Evolutionary conservation across 495 filamentous ascomycete genomes (phyloP).

Genomic region (Diplogelasinospora grovesii): DNA sequence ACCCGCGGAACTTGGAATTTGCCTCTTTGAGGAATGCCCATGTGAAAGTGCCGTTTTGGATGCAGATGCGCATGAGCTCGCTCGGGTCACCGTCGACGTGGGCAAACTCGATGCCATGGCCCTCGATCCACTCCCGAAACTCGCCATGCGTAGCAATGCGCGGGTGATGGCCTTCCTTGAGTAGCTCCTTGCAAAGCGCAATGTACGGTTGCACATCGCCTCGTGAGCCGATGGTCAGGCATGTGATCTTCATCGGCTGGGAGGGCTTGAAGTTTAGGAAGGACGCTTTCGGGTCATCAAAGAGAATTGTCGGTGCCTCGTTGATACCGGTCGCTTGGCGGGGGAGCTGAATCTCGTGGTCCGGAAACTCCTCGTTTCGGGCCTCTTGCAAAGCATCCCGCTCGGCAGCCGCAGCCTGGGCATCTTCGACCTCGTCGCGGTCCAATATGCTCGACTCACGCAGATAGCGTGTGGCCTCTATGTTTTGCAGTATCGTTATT

Average conservation of each 20-base stretch:
- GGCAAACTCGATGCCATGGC: conserved; percentile 87
- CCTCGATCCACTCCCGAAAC: conserved; percentile 81
- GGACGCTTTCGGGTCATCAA: conserved; percentile 87
- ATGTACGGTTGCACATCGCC: conserved; percentile 98
- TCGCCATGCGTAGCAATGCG: conserved; percentile 89
- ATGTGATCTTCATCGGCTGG: conserved; percentile 78
- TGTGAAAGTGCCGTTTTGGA: conserved; percentile 97
- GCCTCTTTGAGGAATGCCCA: conserved; percentile 84
- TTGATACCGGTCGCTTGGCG: conserved; percentile 42
- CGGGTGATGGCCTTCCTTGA: conserved; percentile 79
- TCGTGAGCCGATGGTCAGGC: conserved; percentile 89
- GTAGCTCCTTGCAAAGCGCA: conserved; percentile 83
- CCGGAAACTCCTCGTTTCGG: conserved; percentile 52
- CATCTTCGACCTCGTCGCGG: conserved; percentile 61
- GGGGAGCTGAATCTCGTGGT: conserved; percentile 53
- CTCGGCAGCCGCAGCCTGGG: conserved; percentile 74
- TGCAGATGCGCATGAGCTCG: conserved; percentile 91
- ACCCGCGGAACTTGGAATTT: conserved; percentile 81
- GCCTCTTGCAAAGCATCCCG: conserved; percentile 77
- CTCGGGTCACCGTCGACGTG: conserved; percentile 86
- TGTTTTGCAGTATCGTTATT: conserved; percentile 66
- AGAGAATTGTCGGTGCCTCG: conserved; percentile 67
- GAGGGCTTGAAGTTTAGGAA: conserved; percentile 92
- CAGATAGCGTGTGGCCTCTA: conserved; percentile 67
- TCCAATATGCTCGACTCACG: conserved; percentile 64